Evolutionary conservation across 176 grass and related monocot genomes (phyloP), one percentile per base, ranked within the genome.

Genomic region (Guadua angustifolia): DNA sequence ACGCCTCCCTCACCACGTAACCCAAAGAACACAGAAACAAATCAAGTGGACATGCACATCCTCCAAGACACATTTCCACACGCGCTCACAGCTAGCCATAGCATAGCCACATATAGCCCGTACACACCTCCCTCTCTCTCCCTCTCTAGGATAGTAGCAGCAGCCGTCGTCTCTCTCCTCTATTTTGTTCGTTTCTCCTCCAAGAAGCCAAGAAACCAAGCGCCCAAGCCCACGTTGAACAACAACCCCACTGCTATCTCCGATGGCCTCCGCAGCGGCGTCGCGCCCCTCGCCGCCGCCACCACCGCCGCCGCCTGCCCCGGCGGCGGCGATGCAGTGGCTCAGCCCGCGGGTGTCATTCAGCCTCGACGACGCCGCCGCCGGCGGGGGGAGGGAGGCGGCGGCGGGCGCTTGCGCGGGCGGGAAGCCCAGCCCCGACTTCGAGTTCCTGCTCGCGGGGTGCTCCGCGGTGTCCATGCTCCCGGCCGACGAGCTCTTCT

Each of bases 401-500:
- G n/a, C 11, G 42, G 74, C 26, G 12, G 60, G 49, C 4, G 33
- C 51, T 3, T 53, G 1, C 0, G 21, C 55, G 40, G 68, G 57
- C 22, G 88, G 73, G 26, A 90, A 92, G 56, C 78, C 69, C 1
- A 76, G 73, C 16, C 52, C 85, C 2, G 95, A 98, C 71, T 98
- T 98, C 79, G 95, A 98, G 85, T 98, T 98, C 82, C 80, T 91
- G 0, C 91, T 93, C 66, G 87, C 78, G 2, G 91, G 84, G 25
- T 90, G 79, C 84, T 74, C 84, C 4, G 79, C 93, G 0, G 85
- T 84, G 0, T 90, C 88, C 63, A 94, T 99, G 83, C 93, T 95
- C 22, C 91, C 96, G 0, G 96, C 96, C 36, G 96, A 99, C 43
- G 91, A 99, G 83, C 91, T 99, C 50, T 95, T 99, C 88, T 99